phyloP scores from a whole-genome alignment of 352 stramenopile genomes.

The Phytophthora vignae region DNA sequence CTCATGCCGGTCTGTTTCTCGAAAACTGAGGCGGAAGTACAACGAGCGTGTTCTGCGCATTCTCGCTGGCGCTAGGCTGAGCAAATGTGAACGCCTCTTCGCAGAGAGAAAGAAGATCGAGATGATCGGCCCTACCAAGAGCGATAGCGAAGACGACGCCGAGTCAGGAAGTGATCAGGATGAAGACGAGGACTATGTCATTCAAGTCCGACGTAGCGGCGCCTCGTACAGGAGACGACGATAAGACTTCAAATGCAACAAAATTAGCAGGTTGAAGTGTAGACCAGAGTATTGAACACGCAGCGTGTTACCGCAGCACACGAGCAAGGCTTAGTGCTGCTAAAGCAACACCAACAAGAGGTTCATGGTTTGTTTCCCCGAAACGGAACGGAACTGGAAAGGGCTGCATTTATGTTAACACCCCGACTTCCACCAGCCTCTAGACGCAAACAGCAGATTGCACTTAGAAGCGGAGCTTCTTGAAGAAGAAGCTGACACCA shows the following conservation, averaged over 20 bases:
- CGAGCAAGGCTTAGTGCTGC: neutral
- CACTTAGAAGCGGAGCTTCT: slow-evolving; percentile 99
- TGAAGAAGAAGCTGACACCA: slow-evolving; percentile 99
- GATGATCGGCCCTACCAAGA: slow-evolving; percentile 44
- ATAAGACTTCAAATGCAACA: neutral
- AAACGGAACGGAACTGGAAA: slow-evolving; percentile 73
- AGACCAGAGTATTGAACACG: neutral
- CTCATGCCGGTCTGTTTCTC: slow-evolving; percentile 73
- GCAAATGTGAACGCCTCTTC: slow-evolving; percentile 48
- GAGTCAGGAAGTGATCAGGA: slow-evolving; percentile 35
- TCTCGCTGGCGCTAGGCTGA: slow-evolving; percentile 27
- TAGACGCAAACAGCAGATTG: slow-evolving; percentile 50
- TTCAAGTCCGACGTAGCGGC: slow-evolving; percentile 26
- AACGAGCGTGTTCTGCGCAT: slow-evolving; percentile 33
- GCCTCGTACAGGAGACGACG: slow-evolving; percentile 22
- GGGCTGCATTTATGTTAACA: slow-evolving; percentile 69
- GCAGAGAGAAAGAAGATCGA: slow-evolving; percentile 47
- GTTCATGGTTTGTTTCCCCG: slow-evolving; percentile 39
- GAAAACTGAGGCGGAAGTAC: slow-evolving; percentile 54
- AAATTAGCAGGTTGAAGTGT: neutral
- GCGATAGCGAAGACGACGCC: slow-evolving; percentile 42
- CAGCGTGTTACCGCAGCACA: neutral
- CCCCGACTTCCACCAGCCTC: slow-evolving; percentile 55
- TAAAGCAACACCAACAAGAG: slow-evolving; percentile 16
- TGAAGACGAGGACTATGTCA: slow-evolving; percentile 24